A percentile compares a stretch with the other conserved stretches of the same genome.
These are phyloP conservation scores for Colletotrichum theobromicola DNA, from an alignment of 2,329 filamentous ascomycete genomes.

Conservation along the genomic window DNA sequence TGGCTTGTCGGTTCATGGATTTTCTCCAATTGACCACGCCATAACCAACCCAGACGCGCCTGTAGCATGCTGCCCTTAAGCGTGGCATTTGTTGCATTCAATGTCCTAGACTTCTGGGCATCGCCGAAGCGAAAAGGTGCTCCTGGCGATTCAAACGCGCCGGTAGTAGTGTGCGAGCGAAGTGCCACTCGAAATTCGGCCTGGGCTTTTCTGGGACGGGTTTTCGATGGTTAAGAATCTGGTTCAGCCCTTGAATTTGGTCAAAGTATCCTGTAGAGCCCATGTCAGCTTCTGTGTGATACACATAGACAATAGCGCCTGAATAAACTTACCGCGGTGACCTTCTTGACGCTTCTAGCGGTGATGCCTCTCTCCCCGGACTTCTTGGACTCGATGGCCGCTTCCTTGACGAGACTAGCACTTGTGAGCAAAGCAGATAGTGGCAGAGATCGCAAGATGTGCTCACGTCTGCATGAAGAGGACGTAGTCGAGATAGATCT, in stretches of 20 bases:
- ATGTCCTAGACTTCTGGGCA: not conserved
- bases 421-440: conserved; percentile 1
- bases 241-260: conserved; percentile 66
- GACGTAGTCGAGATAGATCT: conserved; percentile 87
- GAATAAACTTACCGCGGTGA: conserved; percentile 67
- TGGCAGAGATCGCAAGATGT: not conserved
- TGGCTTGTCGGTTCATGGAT: not conserved
- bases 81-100: not conserved
- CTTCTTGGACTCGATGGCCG: conserved; percentile 76
- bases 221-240: not conserved
- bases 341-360: conserved; percentile 78
- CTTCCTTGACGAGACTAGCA: conserved; percentile 71
- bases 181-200: not conserved
- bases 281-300: not conserved
- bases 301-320: not conserved
- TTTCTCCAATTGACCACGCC: not conserved
- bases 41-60: not conserved
- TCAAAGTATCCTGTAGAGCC: conserved; percentile 60
- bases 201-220: not conserved
- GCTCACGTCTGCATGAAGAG: conserved; percentile 75
- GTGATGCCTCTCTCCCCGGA: conserved; percentile 75
- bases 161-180: not conserved
- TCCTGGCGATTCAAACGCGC: not conserved
- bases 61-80: not conserved
- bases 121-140: not conserved